Evolutionary conservation across 495 filamentous ascomycete species (phyloP).

Genomic region (Aspergillus bertholletiae): DNA sequence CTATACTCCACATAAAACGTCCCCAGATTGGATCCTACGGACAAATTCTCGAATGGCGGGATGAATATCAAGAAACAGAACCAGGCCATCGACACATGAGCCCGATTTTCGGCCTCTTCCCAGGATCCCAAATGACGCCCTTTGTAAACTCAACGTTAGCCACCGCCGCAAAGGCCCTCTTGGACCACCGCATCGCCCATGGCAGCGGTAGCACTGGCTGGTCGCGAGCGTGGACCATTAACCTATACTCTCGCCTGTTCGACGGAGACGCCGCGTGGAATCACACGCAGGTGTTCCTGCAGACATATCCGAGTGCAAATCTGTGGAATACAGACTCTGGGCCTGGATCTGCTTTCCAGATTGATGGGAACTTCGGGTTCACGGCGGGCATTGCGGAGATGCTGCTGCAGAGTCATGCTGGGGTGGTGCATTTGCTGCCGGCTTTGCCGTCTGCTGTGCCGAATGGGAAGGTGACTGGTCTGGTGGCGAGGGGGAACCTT

Average conservation of each 20-base stretch:
- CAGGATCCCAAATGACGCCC: slow-evolving; percentile 22
- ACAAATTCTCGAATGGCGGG: slow-evolving; percentile 38
- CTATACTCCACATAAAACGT: slow-evolving; percentile 15
- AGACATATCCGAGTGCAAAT: slow-evolving; percentile 9
- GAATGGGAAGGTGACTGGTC: slow-evolving; percentile 17
- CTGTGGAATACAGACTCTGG: slow-evolving; percentile 15
- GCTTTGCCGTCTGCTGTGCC: slow-evolving; percentile 19
- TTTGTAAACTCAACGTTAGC: slow-evolving; percentile 15
- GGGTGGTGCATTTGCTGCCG: slow-evolving; percentile 23
- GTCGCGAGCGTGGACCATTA: slow-evolving; percentile 35
- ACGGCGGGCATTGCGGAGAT: slow-evolving; percentile 26
- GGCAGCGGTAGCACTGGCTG: slow-evolving; percentile 35
- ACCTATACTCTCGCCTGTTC: slow-evolving; percentile 30
- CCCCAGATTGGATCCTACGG: slow-evolving; percentile 25
- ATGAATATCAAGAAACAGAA: slow-evolving; percentile 33
- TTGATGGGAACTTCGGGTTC: slow-evolving; percentile 31
- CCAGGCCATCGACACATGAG: slow-evolving; percentile 38
- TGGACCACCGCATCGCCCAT: slow-evolving; percentile 20
- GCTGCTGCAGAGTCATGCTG: slow-evolving; percentile 23
- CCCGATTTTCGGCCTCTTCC: slow-evolving; percentile 31
- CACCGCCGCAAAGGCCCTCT: slow-evolving; percentile 20
- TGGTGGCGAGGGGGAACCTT: slow-evolving; percentile 23
- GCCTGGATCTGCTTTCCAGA: slow-evolving; percentile 21
- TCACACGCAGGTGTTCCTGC: slow-evolving; percentile 7
- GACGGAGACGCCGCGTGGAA: slow-evolving; percentile 26